Evolutionary conservation across 495 filamentous ascomycete species (phyloP).

Genomic region (Penicillium bialowiezense): DNA sequence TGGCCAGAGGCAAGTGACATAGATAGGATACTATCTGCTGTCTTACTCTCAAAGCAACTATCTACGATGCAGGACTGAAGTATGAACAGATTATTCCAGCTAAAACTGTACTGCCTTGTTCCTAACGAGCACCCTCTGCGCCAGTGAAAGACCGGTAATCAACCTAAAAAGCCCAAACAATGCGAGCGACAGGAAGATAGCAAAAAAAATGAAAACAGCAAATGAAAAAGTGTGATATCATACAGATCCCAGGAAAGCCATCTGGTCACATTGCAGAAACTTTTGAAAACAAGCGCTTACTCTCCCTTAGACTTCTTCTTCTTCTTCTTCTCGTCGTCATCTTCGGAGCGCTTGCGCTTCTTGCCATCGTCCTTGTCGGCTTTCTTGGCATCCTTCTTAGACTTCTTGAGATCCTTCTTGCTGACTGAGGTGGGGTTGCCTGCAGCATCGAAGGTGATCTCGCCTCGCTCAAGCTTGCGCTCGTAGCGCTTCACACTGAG

Average conservation of each 20-base stretch:
- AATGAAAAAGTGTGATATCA: constrained; percentile 44
- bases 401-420: constrained; percentile 77
- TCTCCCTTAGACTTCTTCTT: constrained; percentile 58
- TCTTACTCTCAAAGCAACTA: too few species aligned
- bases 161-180: constrained; percentile 46
- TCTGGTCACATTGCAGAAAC: constrained; percentile 31
- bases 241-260: constrained; percentile 41
- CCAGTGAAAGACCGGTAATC: constrained; percentile 32
- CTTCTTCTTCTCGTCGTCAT: constrained; percentile 52
- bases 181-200: constrained; percentile 27
- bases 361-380: constrained; percentile 47
- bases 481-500: constrained; percentile 67
- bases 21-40: too few species aligned
- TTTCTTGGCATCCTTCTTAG: constrained; percentile 64
- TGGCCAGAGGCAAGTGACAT: too few species aligned
- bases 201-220: constrained; percentile 31
- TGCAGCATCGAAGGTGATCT: constrained; percentile 56
- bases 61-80: constrained; percentile 14
- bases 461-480: constrained; percentile 66
- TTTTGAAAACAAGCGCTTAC: constrained; percentile 33
- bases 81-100: constrained; percentile 35
- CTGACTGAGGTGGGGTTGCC: constrained; percentile 60
- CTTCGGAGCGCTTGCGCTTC: constrained; percentile 57
- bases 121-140: constrained; percentile 33
- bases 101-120: constrained; percentile 34